These are phyloP conservation scores for Nannizzia gypsea DNA, from an alignment of 2,329 filamentous ascomycete species.

Conservation along the genomic window DNA sequence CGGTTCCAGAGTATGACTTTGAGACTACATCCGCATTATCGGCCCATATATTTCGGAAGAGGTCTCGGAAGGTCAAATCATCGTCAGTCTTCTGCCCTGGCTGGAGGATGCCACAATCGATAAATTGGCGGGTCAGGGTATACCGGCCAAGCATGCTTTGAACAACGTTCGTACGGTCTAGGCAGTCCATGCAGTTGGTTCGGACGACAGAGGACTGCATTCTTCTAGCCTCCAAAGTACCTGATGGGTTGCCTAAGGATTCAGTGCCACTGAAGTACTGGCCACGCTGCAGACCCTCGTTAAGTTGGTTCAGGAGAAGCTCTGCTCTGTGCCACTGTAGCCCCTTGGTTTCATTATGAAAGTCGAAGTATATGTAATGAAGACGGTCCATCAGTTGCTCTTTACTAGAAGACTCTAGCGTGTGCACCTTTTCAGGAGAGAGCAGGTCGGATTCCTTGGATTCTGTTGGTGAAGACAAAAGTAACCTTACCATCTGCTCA, in stretches of 20 bases:
- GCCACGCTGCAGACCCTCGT: constrained; percentile 62
- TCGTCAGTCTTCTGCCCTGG: constrained; percentile 68
- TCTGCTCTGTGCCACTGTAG: constrained; percentile 86
- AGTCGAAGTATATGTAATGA: constrained; percentile 98
- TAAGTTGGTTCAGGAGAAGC: constrained; percentile 70
- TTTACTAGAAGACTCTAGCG: constrained; percentile 53
- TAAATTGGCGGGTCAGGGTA: constrained; percentile 77
- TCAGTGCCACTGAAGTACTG: constrained; percentile 90
- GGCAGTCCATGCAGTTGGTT: constrained; percentile 98
- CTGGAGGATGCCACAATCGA: constrained; percentile 67
- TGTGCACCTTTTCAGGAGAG: constrained; percentile 68
- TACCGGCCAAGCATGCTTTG: constrained; percentile 92
- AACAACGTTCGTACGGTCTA: constrained; percentile 94
- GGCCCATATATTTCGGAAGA: constrained; percentile 97
- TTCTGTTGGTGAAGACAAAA: constrained; percentile 60
- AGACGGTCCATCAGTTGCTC: constrained; percentile 64
- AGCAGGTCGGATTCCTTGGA: constrained; percentile 51
- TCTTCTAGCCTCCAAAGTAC: constrained; percentile 65
- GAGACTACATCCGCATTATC: constrained; percentile 97
- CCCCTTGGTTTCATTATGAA: constrained; percentile 94
- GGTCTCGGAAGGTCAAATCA: constrained; percentile 68
- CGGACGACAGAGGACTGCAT: constrained; percentile 83
- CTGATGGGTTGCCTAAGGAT: constrained; percentile 58
- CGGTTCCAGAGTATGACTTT: constrained; percentile 84
- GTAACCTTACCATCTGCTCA: constrained; percentile 70